Conservation (phyloP, 202 grass and related monocot species). For the Panicum virgatum region DNA sequence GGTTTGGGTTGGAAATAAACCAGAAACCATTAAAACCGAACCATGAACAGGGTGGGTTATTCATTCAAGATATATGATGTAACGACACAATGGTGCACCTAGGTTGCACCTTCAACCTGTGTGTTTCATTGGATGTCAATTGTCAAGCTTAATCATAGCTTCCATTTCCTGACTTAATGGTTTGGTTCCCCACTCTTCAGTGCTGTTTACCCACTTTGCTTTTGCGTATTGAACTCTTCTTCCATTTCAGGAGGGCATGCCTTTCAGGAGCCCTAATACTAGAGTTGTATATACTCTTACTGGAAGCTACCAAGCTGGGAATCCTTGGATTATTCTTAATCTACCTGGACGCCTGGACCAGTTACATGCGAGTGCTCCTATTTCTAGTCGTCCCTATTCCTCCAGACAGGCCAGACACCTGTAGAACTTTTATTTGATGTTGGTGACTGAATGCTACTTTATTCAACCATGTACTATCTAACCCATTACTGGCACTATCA, state of each 20-base stretch:
- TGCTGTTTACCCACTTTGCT: constrained; percentile 6
- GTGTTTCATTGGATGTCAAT: not conserved
- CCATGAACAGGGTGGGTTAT: too few species aligned
- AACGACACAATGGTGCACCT: not conserved
- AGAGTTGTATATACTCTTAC: too few species aligned
- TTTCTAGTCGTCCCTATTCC: not conserved
- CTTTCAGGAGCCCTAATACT: not conserved
- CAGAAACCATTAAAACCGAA: too few species aligned
- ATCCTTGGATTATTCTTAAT: too few species aligned
- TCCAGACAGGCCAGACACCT: not conserved
- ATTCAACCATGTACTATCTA: not conserved
- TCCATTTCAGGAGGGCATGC: too few species aligned
- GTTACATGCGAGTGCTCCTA: not conserved
- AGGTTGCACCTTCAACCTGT: not conserved
- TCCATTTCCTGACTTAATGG: not conserved
- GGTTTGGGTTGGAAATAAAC: too few species aligned
- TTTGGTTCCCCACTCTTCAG: constrained; percentile 6
- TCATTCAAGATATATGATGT: constrained; percentile 1
- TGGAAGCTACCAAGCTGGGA: too few species aligned
- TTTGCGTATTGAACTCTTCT: not conserved
- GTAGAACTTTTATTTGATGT: not conserved
- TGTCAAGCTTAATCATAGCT: not conserved
- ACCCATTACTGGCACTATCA: not conserved
- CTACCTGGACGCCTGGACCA: too few species aligned
- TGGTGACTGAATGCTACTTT: not conserved